Conservation (phyloP, 306 rosid species). For the Medicago arabica region DNA sequence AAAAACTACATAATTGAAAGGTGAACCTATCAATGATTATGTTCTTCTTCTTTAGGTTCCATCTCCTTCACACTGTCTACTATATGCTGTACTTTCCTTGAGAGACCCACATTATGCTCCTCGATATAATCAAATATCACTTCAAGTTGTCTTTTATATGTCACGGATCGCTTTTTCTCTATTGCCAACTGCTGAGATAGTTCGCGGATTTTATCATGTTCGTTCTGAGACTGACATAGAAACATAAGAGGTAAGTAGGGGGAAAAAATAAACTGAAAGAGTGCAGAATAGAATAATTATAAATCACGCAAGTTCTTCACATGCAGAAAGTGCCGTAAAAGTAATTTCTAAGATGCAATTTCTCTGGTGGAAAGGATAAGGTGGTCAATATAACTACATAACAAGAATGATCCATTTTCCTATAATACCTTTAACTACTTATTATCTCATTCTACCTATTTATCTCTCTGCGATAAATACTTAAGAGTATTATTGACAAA, state of each 20-base stretch:
- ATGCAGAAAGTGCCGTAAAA: background rate
- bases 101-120: slow-evolving; percentile 81
- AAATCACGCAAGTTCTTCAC: slow-evolving; percentile 14
- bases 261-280: background rate
- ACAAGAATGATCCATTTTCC: slow-evolving; percentile 13
- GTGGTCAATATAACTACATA: background rate
- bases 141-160: slow-evolving; percentile 93
- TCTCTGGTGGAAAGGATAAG: slow-evolving; percentile 16
- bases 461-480: too few relatives aligned
- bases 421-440: too few relatives aligned
- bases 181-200: slow-evolving; percentile 81
- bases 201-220: slow-evolving; percentile 89
- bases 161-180: slow-evolving; percentile 88
- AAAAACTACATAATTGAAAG: slow-evolving; percentile 21
- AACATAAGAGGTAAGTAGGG: slow-evolving; percentile 32
- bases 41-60: slow-evolving; percentile 64
- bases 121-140: slow-evolving; percentile 87
- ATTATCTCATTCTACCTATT: too few relatives aligned
- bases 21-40: slow-evolving; percentile 56
- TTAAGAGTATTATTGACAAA: too few relatives aligned
- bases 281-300: slow-evolving; percentile 10
- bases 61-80: slow-evolving; percentile 86
- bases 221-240: slow-evolving; percentile 58
- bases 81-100: slow-evolving; percentile 86
- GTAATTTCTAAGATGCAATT: background rate